Conservation (phyloP, 768 basidiomycete species). For the button mushroom (Agaricus bisporus) region DNA sequence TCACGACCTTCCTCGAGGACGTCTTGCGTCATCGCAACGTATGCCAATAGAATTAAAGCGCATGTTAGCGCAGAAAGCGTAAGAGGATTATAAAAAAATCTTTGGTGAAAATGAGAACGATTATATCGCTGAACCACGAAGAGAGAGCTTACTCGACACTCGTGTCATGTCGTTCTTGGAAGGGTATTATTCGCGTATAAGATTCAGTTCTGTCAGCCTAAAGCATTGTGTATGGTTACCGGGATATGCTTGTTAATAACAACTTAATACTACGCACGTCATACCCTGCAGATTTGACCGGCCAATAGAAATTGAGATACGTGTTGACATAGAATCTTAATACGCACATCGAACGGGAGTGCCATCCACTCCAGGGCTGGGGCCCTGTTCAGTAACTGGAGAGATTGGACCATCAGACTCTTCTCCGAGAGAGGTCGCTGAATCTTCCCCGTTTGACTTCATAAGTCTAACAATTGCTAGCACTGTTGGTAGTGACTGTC, state of each 20-base stretch:
- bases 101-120: conserved; percentile 22
- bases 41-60: conserved; percentile 65
- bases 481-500: background rate
- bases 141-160: conserved; percentile 62
- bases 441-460: conserved; percentile 14
- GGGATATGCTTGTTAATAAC: conserved; percentile 17
- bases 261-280: conserved; percentile 52
- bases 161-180: conserved; percentile 79
- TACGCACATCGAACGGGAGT: conserved; percentile 74
- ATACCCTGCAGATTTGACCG: conserved; percentile 51
- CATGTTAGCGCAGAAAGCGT: conserved; percentile 69
- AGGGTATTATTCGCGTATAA: conserved; percentile 78
- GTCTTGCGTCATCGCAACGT: conserved; percentile 78
- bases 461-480: background rate
- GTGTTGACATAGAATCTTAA: conserved; percentile 6
- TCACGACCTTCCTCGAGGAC: conserved; percentile 80
- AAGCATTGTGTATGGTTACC: conserved; percentile 6
- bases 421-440: conserved; percentile 46
- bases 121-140: background rate
- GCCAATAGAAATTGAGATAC: background rate
- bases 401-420: conserved; percentile 56
- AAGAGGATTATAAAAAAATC: conserved; percentile 83
- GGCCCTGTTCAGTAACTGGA: conserved; percentile 48
- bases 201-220: conserved; percentile 82
- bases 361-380: conserved; percentile 69